Evolutionary conservation across 306 rosid genomes (phyloP).

Genomic region (Trifolium repens): DNA sequence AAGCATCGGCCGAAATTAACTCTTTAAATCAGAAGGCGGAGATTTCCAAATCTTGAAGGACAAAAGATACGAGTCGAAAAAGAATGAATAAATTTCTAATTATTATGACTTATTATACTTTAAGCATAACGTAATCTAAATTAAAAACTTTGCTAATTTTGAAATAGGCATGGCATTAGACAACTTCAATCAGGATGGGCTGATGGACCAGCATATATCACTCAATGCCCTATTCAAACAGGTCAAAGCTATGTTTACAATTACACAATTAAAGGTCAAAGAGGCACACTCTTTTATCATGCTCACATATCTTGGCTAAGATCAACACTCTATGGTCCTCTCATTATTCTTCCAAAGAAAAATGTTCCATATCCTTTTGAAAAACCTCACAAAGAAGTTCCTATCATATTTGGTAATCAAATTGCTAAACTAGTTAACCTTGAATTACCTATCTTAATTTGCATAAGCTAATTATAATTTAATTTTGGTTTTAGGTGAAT

Average conservation of each 20-base stretch:
- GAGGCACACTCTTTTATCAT: constrained; percentile 78
- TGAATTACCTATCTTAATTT: not conserved
- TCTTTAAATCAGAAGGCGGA: too few species aligned
- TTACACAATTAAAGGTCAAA: constrained; percentile 61
- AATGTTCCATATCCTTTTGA: constrained; percentile 53
- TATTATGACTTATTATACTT: not conserved
- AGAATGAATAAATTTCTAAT: not conserved
- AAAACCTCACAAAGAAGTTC: constrained; percentile 55
- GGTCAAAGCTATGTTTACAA: constrained; percentile 69
- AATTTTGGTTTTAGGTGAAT: constrained; percentile 57
- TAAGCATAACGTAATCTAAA: not conserved
- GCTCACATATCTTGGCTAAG: constrained; percentile 77
- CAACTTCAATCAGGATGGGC: constrained; percentile 70
- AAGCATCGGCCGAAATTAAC: too few species aligned
- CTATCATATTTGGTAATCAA: constrained; percentile 48
- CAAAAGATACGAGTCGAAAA: too few species aligned
- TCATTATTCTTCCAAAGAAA: constrained; percentile 61
- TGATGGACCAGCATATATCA: constrained; percentile 71
- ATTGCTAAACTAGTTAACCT: not conserved
- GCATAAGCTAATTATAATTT: not conserved
- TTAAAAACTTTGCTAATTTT: not conserved
- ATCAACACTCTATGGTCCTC: constrained; percentile 64
- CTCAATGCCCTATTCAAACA: constrained; percentile 74
- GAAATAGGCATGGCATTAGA: constrained; percentile 68
- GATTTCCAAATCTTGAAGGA: too few species aligned